Conservation (phyloP, 1,139 yeast genomes). For the Suhomyces wounanorum region DNA sequence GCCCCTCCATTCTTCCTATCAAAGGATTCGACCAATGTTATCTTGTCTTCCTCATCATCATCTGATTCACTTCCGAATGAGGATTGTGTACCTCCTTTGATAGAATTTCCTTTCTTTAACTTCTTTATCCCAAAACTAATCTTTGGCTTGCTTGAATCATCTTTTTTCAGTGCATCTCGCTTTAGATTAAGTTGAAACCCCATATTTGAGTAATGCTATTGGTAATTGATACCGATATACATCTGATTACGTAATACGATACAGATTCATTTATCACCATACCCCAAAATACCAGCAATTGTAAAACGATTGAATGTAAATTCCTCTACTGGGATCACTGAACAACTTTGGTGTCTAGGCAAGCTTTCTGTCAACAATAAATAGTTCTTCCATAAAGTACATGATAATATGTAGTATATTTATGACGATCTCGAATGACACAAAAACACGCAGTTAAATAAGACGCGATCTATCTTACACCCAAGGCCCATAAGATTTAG, state of each 20-base stretch:
- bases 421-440: background rate
- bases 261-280: background rate
- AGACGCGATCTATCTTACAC: constrained; percentile 8
- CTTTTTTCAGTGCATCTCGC: constrained; percentile 9
- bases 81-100: constrained; percentile 4
- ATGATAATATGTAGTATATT: no score
- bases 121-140: constrained; percentile 1
- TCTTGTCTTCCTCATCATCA: constrained; percentile 16
- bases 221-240: background rate
- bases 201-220: constrained; percentile 3
- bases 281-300: background rate
- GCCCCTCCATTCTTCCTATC: constrained; percentile 24
- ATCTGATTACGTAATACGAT: background rate
- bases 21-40: constrained; percentile 10
- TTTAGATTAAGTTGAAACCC: constrained; percentile 32
- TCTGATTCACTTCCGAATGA: constrained; percentile 22
- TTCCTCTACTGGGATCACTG: no score
- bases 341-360: no score
- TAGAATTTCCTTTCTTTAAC: background rate
- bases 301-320: no score
- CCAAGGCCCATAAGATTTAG: background rate
- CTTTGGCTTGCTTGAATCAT: constrained; percentile 8
- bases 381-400: no score
- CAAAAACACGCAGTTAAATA: constrained; percentile 6
- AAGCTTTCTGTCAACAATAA: no score